phyloP scores from a whole-genome alignment of 2,329 filamentous ascomycete species.

The Aspergillus sp. region DNA sequence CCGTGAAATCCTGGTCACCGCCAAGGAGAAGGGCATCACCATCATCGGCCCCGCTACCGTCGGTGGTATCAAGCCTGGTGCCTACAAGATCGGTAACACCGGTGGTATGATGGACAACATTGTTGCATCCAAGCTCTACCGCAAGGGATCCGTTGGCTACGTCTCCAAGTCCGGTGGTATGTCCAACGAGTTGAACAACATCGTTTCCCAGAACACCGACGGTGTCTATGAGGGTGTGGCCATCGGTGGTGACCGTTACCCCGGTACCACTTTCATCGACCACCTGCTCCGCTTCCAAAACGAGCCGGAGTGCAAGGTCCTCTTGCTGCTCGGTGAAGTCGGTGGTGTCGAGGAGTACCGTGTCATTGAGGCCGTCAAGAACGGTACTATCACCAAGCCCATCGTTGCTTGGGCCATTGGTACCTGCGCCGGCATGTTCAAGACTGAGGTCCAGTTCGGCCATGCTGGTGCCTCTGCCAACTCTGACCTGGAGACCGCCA shows the following conservation, averaged over 20 bases:
- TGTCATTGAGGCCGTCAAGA: constrained; percentile 96
- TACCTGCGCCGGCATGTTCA: constrained; percentile 99
- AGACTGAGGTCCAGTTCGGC: constrained; percentile 99
- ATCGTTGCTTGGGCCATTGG: constrained; percentile 99
- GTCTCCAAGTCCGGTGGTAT: constrained; percentile 99
- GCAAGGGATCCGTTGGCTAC: constrained; percentile 96
- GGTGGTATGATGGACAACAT: constrained; percentile 99
- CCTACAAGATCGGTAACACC: constrained; percentile 99
- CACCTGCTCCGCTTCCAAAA: constrained; percentile 94
- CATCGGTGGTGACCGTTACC: constrained; percentile 98
- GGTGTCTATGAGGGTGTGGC: constrained; percentile 99
- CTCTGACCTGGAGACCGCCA: constrained; percentile 96
- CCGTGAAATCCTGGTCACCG: constrained; percentile 93
- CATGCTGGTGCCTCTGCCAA: constrained; percentile 98
- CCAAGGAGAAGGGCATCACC: constrained; percentile 96
- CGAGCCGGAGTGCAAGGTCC: constrained; percentile 96
- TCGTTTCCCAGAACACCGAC: constrained; percentile 90
- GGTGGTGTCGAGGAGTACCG: constrained; percentile 99
- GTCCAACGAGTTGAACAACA: constrained; percentile 99
- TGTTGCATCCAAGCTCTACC: constrained; percentile 98
- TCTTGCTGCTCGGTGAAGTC: constrained; percentile 92
- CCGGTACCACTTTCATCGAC: constrained; percentile 98
- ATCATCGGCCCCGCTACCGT: constrained; percentile 98
- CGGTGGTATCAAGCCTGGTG: constrained; percentile 97
- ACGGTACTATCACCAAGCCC: constrained; percentile 91